These are phyloP conservation scores for Casuarina cunninghamiana DNA, from an alignment of 306 rosid species.

Conservation along the genomic window DNA sequence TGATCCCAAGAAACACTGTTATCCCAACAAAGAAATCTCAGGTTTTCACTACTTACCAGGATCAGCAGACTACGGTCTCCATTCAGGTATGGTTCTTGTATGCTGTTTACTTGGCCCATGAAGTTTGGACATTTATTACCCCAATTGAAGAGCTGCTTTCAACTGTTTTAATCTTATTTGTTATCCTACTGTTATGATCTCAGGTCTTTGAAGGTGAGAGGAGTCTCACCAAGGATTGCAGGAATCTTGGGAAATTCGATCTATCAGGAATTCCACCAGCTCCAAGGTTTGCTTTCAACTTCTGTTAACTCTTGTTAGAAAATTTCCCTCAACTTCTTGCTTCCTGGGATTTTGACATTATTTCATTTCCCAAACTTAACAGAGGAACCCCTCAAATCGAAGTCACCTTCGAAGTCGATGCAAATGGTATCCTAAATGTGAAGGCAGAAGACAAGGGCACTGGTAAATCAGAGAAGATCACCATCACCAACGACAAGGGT, in stretches of 20 bases:
- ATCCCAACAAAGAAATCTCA: conserved; percentile 99
- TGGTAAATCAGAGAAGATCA: conserved; percentile 96
- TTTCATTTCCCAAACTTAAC: conserved; percentile 24
- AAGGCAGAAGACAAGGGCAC: conserved; percentile 99
- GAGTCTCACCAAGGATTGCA: conserved; percentile 98
- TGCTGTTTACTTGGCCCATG: not conserved
- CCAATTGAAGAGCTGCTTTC: not conserved
- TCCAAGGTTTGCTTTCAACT: conserved; percentile 68
- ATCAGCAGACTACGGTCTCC: conserved; percentile 97
- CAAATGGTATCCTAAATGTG: conserved; percentile 90
- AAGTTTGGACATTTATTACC: not conserved
- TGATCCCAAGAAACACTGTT: conserved; percentile 97
- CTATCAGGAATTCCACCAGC: conserved; percentile 92
- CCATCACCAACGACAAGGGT: conserved; percentile 96
- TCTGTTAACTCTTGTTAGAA: not conserved
- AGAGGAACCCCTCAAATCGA: conserved; percentile 99
- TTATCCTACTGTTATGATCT: conserved; percentile 4
- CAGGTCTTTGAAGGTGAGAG: conserved; percentile 98
- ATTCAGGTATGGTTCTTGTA: conserved; percentile 66
- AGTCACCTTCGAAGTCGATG: conserved; percentile 98
- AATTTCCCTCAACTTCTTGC: not conserved
- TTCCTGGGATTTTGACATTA: conserved; percentile 4
- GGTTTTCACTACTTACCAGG: conserved; percentile 98
- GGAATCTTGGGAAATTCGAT: conserved; percentile 95
- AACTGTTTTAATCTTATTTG: not conserved